phyloP scores from a whole-genome alignment of 306 rosid genomes.

The Senna siamea region DNA sequence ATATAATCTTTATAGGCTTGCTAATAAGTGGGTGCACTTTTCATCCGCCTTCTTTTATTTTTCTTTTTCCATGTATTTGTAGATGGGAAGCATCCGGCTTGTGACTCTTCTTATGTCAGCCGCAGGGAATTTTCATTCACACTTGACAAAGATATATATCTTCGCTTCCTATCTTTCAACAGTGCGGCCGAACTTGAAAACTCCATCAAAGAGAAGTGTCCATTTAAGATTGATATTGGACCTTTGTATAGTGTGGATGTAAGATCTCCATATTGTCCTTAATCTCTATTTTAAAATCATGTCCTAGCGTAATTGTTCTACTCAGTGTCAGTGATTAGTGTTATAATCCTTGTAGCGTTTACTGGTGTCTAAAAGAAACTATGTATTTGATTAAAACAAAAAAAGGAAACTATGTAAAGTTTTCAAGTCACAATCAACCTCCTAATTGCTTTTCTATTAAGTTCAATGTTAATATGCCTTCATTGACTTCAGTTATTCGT shows the following conservation, averaged over 20 bases:
- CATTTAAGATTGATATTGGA: slow-evolving; percentile 84
- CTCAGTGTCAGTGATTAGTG: background rate
- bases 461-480: background rate
- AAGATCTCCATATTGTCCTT: slow-evolving; percentile 35
- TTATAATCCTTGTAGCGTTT: background rate
- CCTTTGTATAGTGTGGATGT: slow-evolving; percentile 88
- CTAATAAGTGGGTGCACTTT: background rate
- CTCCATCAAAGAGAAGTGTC: slow-evolving; percentile 74
- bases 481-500: background rate
- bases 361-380: background rate
- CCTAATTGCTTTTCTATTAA: background rate
- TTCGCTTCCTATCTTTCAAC: slow-evolving; percentile 78
- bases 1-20: background rate
- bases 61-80: slow-evolving; percentile 28
- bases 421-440: background rate
- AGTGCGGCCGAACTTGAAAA: slow-evolving; percentile 66
- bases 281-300: background rate
- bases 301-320: background rate
- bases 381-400: no score
- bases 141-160: slow-evolving; percentile 67
- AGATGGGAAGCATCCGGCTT: slow-evolving; percentile 97
- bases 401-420: no score
- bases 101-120: slow-evolving; percentile 71
- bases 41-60: background rate
- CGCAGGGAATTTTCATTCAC: slow-evolving; percentile 88